Percentiles rank a stretch among this genome's conserved stretches.
Evolutionary conservation across 495 filamentous ascomycete genomes (phyloP).

Genomic region (Chaetomium cochliodes): DNA sequence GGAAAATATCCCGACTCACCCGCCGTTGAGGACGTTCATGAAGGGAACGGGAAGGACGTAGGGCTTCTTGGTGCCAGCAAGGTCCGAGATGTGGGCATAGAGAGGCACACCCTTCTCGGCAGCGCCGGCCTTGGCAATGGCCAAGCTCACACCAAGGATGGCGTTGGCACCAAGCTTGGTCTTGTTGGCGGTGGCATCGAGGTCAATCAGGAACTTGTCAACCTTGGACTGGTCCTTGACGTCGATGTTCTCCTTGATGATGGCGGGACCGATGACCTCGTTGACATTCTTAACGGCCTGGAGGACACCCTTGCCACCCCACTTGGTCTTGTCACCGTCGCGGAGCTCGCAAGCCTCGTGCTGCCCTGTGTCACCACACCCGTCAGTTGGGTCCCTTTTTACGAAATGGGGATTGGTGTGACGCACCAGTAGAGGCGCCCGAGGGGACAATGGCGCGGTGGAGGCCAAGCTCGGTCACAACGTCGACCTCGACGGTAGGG

Average conservation of each 20-base stretch:
- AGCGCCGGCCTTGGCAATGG: conserved; percentile 95
- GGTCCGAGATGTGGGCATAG: conserved; percentile 96
- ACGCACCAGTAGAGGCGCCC: conserved; percentile 91
- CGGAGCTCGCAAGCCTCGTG: conserved; percentile 99
- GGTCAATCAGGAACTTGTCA: conserved; percentile 91
- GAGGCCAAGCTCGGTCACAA: conserved; percentile 93
- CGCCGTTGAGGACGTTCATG: conserved; percentile 99
- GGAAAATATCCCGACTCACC: conserved; percentile 42
- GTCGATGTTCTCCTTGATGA: conserved; percentile 91
- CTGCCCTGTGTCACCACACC: conserved; percentile 60
- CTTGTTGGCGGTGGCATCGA: conserved; percentile 97
- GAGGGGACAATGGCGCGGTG: conserved; percentile 99
- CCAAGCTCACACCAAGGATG: conserved; percentile 94
- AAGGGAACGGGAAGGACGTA: conserved; percentile 99
- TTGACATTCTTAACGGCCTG: conserved; percentile 98
- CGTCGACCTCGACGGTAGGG: conserved; percentile 88
- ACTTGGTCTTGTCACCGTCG: conserved; percentile 96
- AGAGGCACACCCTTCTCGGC: conserved; percentile 98
- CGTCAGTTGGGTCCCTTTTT: conserved; percentile 18
- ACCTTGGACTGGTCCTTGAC: conserved; percentile 95
- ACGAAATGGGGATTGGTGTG: neutral
- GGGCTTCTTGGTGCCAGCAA: conserved; percentile 99
- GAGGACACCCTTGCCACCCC: conserved; percentile 93
- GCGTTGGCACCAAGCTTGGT: conserved; percentile 97
- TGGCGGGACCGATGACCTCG: conserved; percentile 80